These are phyloP conservation scores for Puccinia horiana DNA, from an alignment of 1,284 basidiomycete genomes.

Conservation along the genomic window DNA sequence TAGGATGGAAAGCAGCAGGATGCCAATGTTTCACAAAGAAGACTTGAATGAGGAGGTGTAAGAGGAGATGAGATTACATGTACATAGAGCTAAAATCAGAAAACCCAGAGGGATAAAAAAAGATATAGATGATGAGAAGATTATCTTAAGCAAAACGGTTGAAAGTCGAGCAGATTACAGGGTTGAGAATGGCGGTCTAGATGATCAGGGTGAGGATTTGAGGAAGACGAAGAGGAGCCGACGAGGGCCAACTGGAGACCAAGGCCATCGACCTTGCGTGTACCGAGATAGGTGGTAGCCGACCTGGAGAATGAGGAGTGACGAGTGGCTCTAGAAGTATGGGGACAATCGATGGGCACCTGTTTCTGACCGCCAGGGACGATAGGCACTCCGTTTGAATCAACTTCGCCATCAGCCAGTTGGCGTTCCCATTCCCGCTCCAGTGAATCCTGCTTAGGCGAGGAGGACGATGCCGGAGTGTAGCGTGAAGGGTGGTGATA, in stretches of 20 bases:
- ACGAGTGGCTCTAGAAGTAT: background rate
- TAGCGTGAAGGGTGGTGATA: background rate
- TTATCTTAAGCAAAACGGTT: background rate
- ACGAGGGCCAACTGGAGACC: slow-evolving; percentile 29
- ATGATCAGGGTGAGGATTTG: background rate
- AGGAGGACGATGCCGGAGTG: background rate
- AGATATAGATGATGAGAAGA: background rate
- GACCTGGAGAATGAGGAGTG: background rate
- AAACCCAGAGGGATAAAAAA: background rate
- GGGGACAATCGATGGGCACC: background rate
- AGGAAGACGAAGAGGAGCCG: background rate
- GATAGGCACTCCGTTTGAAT: slow-evolving; percentile 27
- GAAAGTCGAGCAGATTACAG: background rate
- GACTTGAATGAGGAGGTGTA: too few relatives aligned
- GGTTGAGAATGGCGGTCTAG: background rate
- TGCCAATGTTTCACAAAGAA: too few relatives aligned
- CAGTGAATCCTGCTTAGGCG: background rate
- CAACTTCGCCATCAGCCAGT: slow-evolving; percentile 35
- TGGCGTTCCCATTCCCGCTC: slow-evolving; percentile 44
- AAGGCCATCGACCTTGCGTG: slow-evolving; percentile 38
- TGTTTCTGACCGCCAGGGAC: background rate
- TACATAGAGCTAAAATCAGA: background rate
- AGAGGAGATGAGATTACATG: background rate
- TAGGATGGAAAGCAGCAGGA: too few relatives aligned
- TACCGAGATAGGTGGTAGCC: slow-evolving; percentile 21